Evolutionary conservation across 2,329 filamentous ascomycete genomes (phyloP), one percentile per base, ranked within the genome.

Genomic region (Hypomyces rosellus): DNA sequence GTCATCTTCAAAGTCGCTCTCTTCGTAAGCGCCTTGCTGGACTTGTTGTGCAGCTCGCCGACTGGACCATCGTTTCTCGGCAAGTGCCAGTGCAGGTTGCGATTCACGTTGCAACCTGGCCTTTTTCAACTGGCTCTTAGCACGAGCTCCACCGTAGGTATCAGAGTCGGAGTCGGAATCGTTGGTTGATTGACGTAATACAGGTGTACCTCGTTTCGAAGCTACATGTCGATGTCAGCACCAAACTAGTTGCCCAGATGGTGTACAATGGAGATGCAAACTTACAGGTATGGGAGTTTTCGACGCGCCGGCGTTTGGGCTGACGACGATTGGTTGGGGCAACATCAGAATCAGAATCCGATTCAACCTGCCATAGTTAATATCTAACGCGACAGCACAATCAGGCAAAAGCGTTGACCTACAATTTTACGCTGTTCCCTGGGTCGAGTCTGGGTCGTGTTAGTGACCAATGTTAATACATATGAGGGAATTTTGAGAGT

Each of bases 11-110:
- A 73, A 69, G 43, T 84, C 82, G 59, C 81, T 85, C 59, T 86
- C 83, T 62, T 85, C 80, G 60, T 86, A 86, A 15, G 75, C 77
- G 36, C 78, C 78, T 52, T 74, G 76, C 52, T 81, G 77, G 3
- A 83, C 77, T 64, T 88, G 88, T 65, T 89, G 89, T 13, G 87
- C 87, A 48, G 89, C 88, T 55, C 89, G 86, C 53, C 92, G 81
- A 48, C 86, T 93, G 6, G 91, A 96, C 80, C 95, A 96, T 57
- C 92, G 86, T 63, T 96, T 88, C 71, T 96, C 91, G 51, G 81
- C 80, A 59, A 85, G 80, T 5, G 83, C 76, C 7, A 86, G 78
- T 38, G 81, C 78, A 12, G 82, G 79, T 60, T 85, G 80, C 20
- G 83, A 78, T 64, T 89, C 80, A 51, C 85, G 75, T 63, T 87